Evolutionary conservation across 2,329 filamentous ascomycete genomes (phyloP), one percentile per base, ranked within the genome.

Genomic region (Pseudodiploospora longispora): DNA sequence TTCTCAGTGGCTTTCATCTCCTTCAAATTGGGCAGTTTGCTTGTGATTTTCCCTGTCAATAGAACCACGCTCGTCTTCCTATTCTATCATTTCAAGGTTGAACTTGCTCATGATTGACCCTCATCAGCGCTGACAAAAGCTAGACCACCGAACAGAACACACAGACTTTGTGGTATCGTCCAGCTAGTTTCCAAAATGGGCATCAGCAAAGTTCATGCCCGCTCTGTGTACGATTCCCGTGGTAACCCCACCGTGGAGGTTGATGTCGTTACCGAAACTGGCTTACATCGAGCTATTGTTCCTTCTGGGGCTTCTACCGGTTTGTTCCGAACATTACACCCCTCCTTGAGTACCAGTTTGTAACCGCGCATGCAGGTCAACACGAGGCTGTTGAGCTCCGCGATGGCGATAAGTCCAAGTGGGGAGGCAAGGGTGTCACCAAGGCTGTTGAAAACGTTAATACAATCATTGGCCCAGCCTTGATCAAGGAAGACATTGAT

Each of bases 241-340:
- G 81, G 81, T 68, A 98, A 98, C 83, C 93, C 93, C 63, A 98
- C 93, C 66, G 91, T 96, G 64, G 91, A 97, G 80, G 91, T 97
- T 62, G 91, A 96, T 68, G 82, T 96, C 60, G 85, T 95, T 73
- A 96, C 90, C 59, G 88, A 95, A 76, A 94, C 86, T 60, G 91
- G 91, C 64, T 83, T 97, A 53, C 90, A 96, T 82, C 89, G 91
- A 65, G 90, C 91, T 67, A 96, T 96, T 67, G 91, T 97, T 52
- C 91, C 91, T 61, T 96, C 90, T 55, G 91, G 91, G 69, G 91
- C 91, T 62, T 96, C 91, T 60, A 96, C 90, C 61, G 89, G 85
- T 90, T 68, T 64, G 82, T 65, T 47, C 53, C 57, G 57, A 62
- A 41, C 50, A 45, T 49, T 48, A 44, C 44, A 19, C 49, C 43